Evolutionary conservation across 352 stramenopile genomes (phyloP).

Genomic region (Pythium aquatile): DNA sequence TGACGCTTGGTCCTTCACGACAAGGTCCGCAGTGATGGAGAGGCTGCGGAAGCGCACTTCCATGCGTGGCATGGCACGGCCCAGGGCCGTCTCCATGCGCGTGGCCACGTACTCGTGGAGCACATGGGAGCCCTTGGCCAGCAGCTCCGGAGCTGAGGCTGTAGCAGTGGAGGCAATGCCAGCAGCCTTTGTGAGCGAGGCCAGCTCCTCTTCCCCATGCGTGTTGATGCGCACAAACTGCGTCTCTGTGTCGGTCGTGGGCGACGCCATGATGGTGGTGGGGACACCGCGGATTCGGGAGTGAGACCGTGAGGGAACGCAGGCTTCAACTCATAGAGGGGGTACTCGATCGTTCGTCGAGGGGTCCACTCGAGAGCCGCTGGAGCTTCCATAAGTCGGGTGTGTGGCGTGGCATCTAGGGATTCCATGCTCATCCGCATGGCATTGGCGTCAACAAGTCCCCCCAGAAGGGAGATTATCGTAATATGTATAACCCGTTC

Average conservation of each 20-base stretch:
- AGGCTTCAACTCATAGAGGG: not conserved
- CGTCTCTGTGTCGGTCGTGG: not conserved
- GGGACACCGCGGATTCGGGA: not conserved
- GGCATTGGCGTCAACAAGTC: not conserved
- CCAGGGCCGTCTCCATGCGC: constrained; percentile 34
- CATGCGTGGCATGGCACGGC: constrained; percentile 45
- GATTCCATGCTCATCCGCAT: not conserved
- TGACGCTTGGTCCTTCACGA: constrained; percentile 22
- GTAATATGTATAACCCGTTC: not conserved
- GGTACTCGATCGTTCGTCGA: not conserved
- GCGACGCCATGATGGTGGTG: not conserved
- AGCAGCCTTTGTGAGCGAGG: not conserved
- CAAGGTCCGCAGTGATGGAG: constrained; percentile 26
- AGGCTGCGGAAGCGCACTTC: constrained; percentile 34
- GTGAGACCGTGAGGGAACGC: not conserved
- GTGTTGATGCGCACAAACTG: constrained; percentile 4
- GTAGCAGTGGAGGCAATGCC: not conserved
- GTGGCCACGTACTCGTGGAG: constrained; percentile 39
- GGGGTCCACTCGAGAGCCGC: not conserved
- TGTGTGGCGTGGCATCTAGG: not conserved
- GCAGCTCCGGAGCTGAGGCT: constrained; percentile 20
- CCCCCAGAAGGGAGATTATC: not conserved
- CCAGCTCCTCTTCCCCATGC: not conserved
- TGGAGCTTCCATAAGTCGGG: not conserved
- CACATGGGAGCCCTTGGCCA: constrained; percentile 31